Evolutionary conservation across 2,329 filamentous ascomycete genomes (phyloP).

Genomic region (Fusarium aywerte): DNA sequence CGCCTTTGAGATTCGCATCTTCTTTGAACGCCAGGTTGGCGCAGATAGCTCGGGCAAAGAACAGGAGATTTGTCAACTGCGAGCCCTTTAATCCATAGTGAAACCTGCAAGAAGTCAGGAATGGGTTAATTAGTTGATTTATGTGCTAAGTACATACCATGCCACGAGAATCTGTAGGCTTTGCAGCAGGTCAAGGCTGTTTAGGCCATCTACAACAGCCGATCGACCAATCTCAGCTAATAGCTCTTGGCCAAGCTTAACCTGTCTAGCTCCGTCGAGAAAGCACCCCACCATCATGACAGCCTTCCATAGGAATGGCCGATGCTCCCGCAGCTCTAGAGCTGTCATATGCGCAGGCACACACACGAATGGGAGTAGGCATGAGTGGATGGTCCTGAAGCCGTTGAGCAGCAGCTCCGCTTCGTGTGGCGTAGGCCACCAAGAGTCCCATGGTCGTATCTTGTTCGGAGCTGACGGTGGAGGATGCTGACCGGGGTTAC

Average conservation of each 20-base stretch:
- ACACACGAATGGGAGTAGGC: conserved; percentile 59
- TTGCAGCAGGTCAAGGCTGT: conserved; percentile 60
- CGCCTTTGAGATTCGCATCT: conserved; percentile 34
- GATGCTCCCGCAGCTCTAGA: conserved; percentile 50
- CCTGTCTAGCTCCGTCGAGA: conserved; percentile 57
- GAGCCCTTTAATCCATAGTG: conserved; percentile 61
- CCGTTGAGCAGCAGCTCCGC: conserved; percentile 53
- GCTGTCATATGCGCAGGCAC: conserved; percentile 53
- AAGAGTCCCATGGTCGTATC: conserved; percentile 44
- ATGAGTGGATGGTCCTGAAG: conserved; percentile 51
- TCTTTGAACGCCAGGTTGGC: conserved; percentile 54
- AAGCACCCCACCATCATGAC: conserved; percentile 59
- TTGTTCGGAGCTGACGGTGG: conserved; percentile 24
- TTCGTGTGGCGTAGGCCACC: conserved; percentile 57
- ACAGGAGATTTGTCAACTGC: conserved; percentile 61
- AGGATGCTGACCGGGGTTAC: conserved; percentile 11
- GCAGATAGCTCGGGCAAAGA: conserved; percentile 60
- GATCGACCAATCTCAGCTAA: conserved; percentile 57
- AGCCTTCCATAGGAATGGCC: conserved; percentile 62
- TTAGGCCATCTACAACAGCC: conserved; percentile 55
- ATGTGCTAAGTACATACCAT: conserved; percentile 53
- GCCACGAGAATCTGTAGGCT: conserved; percentile 58
- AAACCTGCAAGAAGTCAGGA: conserved; percentile 51
- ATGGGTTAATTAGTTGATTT: background rate
- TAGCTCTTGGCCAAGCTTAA: conserved; percentile 57